Conservation (phyloP, 1,139 yeast genomes). For the Diutina sp. region DNA sequence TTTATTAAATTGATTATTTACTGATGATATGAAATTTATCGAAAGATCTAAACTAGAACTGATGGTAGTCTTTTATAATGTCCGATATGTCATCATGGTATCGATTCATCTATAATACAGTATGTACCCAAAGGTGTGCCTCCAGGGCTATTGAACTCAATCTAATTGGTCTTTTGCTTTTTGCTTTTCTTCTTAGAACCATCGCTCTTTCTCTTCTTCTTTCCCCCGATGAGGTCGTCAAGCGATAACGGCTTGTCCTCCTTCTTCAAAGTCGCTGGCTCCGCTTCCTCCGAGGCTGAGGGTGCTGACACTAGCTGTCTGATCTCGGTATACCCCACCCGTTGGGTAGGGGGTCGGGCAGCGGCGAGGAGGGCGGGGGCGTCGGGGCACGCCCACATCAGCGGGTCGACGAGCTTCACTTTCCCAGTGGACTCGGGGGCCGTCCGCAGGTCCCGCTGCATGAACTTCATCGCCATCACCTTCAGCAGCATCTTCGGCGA, state of each 20-base stretch:
- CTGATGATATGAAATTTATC: too few relatives aligned
- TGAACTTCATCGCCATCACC: slow-evolving; percentile 2
- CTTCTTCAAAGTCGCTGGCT: background rate
- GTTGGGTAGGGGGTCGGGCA: background rate
- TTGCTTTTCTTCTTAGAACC: background rate
- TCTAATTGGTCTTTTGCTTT: background rate
- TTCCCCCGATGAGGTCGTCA: background rate
- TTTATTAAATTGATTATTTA: too few relatives aligned
- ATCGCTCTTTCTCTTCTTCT: background rate
- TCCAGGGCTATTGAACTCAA: background rate
- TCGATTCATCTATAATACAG: too few relatives aligned
- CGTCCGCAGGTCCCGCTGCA: background rate
- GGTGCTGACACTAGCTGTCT: background rate
- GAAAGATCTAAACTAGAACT: too few relatives aligned
- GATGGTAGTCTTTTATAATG: too few relatives aligned
- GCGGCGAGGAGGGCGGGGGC: background rate
- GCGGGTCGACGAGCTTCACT: background rate
- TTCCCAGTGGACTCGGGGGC: background rate
- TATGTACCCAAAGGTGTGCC: too few relatives aligned
- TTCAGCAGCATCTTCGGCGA: background rate
- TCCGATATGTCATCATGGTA: too few relatives aligned
- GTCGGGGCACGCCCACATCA: background rate
- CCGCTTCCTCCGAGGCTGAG: background rate
- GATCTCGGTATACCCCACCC: background rate
- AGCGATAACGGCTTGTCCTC: background rate